Evolutionary conservation across 192 early-diverging fungal species (phyloP), one percentile per base, ranked within the genome.

Genomic region (Backusella tarrabulga): DNA sequence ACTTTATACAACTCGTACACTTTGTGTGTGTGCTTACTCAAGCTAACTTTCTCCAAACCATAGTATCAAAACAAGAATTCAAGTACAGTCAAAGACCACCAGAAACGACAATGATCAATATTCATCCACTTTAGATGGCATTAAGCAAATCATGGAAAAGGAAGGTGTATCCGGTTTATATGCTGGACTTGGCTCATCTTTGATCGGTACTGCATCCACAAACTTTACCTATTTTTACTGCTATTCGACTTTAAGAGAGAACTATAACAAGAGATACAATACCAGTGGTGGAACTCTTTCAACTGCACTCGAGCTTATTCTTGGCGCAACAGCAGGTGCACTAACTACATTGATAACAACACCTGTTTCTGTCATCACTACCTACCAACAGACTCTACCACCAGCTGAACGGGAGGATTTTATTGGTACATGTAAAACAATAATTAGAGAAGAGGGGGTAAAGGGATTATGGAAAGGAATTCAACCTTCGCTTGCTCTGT

Each of bases 11-110:
- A 42, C 21, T 52, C 21, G 12, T 32, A 5, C 1, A 17, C 32
- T 32, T 32, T 32, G 32, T 32, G 32, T 3, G 46, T 56, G 46
- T 67, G 29, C 41, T 56, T 34, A 26, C 67, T 72, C 34, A 50
- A 29, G 23, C 76, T 75, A 52, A 36, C 42, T 26, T 9, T 56
- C 2, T 32, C 23, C 46, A 32, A 56, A 26, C 26, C 41, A 9
- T 77, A 95, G 95, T 67, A 93, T 97, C 83, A 99, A 99, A 82
- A 99, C 98, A 12, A 90, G 96, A 54, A 89, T 98, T 76, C 97
- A 98, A 86, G 97, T 98, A n/a, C 96, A 97, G 78, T 92, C 95
- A 26, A 79, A 80, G 32, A 76, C 82, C 6, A 56, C 26, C 36
- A 80, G 75, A 72, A 79, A 19, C 66, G 78, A 67, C 42, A 69